Evolutionary conservation across 371 early-diverging fungal species (phyloP).

Genomic region (Mycotypha africana): DNA sequence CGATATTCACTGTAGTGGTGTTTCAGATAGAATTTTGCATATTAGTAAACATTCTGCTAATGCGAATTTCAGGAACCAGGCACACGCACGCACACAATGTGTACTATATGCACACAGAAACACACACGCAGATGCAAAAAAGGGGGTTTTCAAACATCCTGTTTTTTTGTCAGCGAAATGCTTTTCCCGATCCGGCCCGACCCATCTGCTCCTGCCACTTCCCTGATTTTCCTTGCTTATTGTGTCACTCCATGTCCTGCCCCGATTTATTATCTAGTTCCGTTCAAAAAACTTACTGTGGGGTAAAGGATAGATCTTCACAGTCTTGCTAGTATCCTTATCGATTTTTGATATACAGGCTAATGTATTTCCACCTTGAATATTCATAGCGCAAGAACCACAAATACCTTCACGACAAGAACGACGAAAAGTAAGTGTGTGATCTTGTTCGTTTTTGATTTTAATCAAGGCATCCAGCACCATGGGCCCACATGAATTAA

Average conservation of each 20-base stretch:
- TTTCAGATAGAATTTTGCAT: neutral
- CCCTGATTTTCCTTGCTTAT: too few relatives aligned
- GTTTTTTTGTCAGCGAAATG: too few relatives aligned
- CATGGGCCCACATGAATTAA: constrained; percentile 93
- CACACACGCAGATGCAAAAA: too few relatives aligned
- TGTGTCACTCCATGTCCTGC: too few relatives aligned
- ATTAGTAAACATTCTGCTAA: neutral
- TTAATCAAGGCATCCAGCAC: constrained; percentile 92
- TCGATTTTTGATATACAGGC: constrained; percentile 91
- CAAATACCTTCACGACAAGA: constrained; percentile 82
- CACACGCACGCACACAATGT: too few relatives aligned
- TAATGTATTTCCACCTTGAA: constrained; percentile 89
- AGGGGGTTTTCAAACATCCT: too few relatives aligned
- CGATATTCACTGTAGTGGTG: constrained; percentile 58
- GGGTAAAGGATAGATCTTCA: constrained; percentile 94
- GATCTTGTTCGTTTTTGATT: constrained; percentile 94
- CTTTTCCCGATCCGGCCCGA: constrained; percentile 2
- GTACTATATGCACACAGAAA: too few relatives aligned
- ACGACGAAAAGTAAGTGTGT: constrained; percentile 88
- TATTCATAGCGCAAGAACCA: constrained; percentile 98
- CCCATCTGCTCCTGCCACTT: neutral
- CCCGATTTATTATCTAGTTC: too few relatives aligned
- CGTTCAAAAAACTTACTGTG: constrained; percentile 63
- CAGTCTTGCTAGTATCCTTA: constrained; percentile 53
- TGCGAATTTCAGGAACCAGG: too few relatives aligned